Conservation (phyloP, 495 filamentous ascomycete genomes). For the Podospora sp. region DNA sequence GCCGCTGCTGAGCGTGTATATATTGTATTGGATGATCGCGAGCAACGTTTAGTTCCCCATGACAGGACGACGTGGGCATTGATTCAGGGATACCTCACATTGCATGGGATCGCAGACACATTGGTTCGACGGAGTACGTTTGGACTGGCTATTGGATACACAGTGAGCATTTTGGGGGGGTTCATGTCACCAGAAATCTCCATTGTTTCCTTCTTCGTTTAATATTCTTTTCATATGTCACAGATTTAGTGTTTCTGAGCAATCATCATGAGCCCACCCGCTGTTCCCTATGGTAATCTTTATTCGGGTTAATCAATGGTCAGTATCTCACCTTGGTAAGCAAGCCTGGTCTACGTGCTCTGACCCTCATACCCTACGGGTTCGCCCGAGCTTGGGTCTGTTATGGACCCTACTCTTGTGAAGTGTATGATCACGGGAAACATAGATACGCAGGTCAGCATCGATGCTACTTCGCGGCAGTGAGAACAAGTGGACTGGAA, state of each 20-base stretch:
- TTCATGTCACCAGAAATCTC: neutral
- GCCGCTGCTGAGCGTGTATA: neutral
- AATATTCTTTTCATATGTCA: neutral
- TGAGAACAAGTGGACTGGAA: too few relatives aligned
- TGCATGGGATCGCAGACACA: conserved; percentile 12
- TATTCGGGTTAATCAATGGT: neutral
- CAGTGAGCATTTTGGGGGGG: neutral
- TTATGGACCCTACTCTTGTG: too few relatives aligned
- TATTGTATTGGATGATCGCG: neutral
- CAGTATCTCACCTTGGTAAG: neutral
- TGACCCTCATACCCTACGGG: too few relatives aligned
- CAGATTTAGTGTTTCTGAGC: neutral
- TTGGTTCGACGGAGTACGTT: conserved; percentile 9
- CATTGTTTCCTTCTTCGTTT: neutral
- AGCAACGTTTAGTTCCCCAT: neutral
- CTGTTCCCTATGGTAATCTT: neutral
- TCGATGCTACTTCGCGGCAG: too few relatives aligned
- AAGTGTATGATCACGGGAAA: too few relatives aligned
- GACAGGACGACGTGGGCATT: conserved; percentile 1
- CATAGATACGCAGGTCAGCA: too few relatives aligned
- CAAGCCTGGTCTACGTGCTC: too few relatives aligned
- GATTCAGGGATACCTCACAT: conserved; percentile 6
- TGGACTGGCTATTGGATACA: conserved; percentile 4
- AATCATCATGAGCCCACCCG: neutral
- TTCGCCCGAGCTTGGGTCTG: too few relatives aligned